phyloP scores from a whole-genome alignment of 768 basidiomycete species.

The Asterophora lycoperdoides region DNA sequence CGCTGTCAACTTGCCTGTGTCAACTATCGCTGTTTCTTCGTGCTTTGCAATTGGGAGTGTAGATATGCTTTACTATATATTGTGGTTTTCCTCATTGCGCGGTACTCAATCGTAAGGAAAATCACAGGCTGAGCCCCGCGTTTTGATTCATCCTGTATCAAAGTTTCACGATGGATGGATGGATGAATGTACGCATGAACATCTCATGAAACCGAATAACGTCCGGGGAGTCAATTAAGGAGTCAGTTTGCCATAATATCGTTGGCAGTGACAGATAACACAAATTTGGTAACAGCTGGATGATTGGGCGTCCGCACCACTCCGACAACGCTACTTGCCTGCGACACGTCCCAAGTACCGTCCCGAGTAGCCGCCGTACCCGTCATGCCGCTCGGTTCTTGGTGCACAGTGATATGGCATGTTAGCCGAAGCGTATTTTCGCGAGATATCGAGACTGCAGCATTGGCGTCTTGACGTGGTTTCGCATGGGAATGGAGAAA shows the following conservation, averaged over 20 bases:
- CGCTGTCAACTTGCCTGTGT: no score
- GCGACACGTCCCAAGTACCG: not conserved
- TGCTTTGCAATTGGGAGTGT: no score
- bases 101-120: no score
- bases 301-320: conserved; percentile 5
- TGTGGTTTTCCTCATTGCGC: no score
- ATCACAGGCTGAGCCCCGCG: not conserved
- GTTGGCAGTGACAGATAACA: conserved; percentile 7
- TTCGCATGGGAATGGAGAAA: not conserved
- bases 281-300: conserved; percentile 3
- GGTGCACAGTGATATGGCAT: conserved; percentile 16
- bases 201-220: not conserved
- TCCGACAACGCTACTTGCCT: not conserved
- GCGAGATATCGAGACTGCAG: not conserved
- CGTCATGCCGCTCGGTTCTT: not conserved
- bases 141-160: conserved; percentile 1
- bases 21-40: no score
- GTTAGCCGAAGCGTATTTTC: conserved; percentile 11
- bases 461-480: not conserved
- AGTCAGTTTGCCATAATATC: not conserved
- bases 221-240: no score
- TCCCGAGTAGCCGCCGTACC: not conserved
- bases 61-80: no score
- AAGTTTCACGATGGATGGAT: not conserved
- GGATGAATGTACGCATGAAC: no score